Evolutionary conservation across 345 rosid genomes (phyloP), one percentile per base, ranked within the genome.

Genomic region (Corchorus capsularis): DNA sequence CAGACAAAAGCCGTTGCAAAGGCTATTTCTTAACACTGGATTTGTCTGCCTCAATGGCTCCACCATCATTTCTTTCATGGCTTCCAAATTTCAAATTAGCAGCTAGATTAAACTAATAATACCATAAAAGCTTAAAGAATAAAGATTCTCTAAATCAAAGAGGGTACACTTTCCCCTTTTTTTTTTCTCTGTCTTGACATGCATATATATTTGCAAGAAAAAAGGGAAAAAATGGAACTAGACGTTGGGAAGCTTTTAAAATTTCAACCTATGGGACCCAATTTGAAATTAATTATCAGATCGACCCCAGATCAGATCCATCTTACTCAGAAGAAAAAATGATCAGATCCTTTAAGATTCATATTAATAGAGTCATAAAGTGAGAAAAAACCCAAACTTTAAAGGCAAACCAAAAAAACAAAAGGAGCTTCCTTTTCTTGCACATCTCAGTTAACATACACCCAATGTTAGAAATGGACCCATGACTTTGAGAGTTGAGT

Each of bases 231-330:
- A 45, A 27, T 27, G 27, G 16, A 43, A 64, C 16, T 41, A 41
- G 52, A n/a, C 69, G 69, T 64, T 64, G 32, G 69, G 32, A n/a
- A 64, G 69, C 50, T 39, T 41, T 64, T 41, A 64, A 63, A 64
- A 3, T 64, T n/a, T 64, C 27, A 64, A 57, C 13, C 3, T 14
- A 62, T 62, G 17, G 52, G 69, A 41, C 69, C 69, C 69, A 19
- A 41, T 9, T 64, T 27, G 1, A 27, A 27, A 27, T 27, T 6
- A 17, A 3, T n/a, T 8, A 8, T 63, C 49, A 16, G 19, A 19
- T 55, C 32, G 60, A 7, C 20, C 5, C 47, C 61, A 56, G 34
- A 63, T 39, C 47, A 63, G 49, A 63, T 61, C 65, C 11, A 57
- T 10, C 34, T 3, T 20, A 20, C 14, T 9, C 6, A 20, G 20